Base-by-base conservation (phyloP, 2,329 filamentous ascomycete species). In the Dothideomycetes sp. region DNA sequence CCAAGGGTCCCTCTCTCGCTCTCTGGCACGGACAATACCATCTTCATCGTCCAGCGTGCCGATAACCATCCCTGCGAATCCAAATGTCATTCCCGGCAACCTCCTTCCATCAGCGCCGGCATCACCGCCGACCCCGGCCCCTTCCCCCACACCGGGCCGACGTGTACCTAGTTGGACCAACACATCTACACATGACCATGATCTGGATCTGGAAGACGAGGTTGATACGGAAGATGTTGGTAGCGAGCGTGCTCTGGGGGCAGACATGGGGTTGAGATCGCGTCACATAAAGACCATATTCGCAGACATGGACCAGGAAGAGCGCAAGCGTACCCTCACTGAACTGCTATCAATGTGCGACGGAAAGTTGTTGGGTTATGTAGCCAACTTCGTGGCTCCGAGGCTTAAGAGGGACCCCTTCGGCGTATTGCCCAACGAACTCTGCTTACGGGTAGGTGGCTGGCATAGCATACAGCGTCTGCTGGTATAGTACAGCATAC, bases 371-470 rank as follows among this genome's bases (percentile, higher is more conserved):
- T 71, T 98, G 50, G 94, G 87, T 63, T 96, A 95, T 58, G 88
- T 98, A 15, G 86, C 93, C 52, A 86, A 93, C 59, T 94, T 94
- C 62, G 89, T 98, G 51, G 89, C 86, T 59, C 91, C 91, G 19
- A 68, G 93, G 47, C 66, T 98, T 49, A 95, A 95, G 64, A 94
- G 95, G 61, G 91, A 98, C 59, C 91, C 91, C 0, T 96, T 98
- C 55, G 85, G 82, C 36, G 84, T 82, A 44, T 72, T 98, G 40
- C 91, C 91, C 1, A 88, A 94, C 56, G 91, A 98, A 64, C 68
- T 98, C 30, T 96, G 89, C 61, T 68, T 98, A 46, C 73, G 87
- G 54, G 86, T 93, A 74, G 58, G 80, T 64, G 28, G 15, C 13
- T 19, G 5, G 5, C 11, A 22, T 16, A 5, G 13, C 25, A 22